A percentile compares a stretch with the other conserved stretches of the same genome.
These are phyloP conservation scores for Hypoxylon cercidicola DNA, from an alignment of 495 filamentous ascomycete species.

Conservation along the genomic window DNA sequence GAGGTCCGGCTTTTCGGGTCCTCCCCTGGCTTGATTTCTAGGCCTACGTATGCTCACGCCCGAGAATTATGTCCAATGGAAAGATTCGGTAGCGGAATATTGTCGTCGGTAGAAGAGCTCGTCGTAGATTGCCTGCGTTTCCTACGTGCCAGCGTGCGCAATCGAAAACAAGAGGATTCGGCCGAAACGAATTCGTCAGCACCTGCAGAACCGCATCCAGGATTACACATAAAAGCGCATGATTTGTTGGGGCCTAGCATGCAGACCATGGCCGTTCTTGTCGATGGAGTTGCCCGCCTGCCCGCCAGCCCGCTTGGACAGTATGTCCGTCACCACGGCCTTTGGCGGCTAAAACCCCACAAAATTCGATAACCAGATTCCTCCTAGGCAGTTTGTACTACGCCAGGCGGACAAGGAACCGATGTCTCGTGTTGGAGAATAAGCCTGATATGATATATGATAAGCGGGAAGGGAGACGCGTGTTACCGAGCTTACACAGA, in stretches of 20 bases:
- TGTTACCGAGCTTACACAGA: slow-evolving; percentile 28
- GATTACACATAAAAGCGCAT: slow-evolving; percentile 22
- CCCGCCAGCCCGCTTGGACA: not conserved
- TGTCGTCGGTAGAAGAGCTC: not conserved
- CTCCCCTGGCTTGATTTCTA: slow-evolving; percentile 15
- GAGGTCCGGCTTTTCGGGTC: slow-evolving; percentile 18
- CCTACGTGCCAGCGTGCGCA: not conserved
- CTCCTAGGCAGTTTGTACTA: slow-evolving; percentile 19
- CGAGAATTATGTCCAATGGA: not conserved
- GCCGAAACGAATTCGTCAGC: slow-evolving; percentile 33
- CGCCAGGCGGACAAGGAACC: slow-evolving; percentile 29
- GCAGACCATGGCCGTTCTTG: slow-evolving; percentile 30
- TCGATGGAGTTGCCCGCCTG: slow-evolving; percentile 17
- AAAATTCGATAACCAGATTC: slow-evolving; percentile 32
- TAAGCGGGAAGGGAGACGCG: slow-evolving; percentile 31
- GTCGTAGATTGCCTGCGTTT: too few relatives aligned
- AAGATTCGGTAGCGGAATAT: not conserved
- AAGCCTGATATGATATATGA: slow-evolving; percentile 30
- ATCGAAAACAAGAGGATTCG: slow-evolving; percentile 23
- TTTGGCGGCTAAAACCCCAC: slow-evolving; percentile 41
- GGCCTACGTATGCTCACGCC: slow-evolving; percentile 9
- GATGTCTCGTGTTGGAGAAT: slow-evolving; percentile 37
- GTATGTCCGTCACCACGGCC: slow-evolving; percentile 29
- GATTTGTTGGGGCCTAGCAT: slow-evolving; percentile 16
- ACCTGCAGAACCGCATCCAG: slow-evolving; percentile 27